Conservation (phyloP, 345 rosid species). For the Conringia planisiliqua region DNA sequence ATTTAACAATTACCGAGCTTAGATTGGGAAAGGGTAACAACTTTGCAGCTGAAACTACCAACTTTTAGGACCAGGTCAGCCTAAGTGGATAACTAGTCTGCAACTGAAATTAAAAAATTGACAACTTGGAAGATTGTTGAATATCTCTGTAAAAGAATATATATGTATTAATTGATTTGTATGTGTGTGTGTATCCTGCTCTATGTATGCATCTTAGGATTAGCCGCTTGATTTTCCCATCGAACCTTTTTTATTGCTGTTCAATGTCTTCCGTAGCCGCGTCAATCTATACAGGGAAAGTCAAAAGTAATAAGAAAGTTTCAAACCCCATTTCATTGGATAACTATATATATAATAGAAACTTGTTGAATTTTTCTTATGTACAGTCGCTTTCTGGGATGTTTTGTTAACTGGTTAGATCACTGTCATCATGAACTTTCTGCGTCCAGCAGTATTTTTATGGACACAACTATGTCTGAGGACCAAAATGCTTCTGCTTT, state of each 20-base stretch:
- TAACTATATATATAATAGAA: background rate
- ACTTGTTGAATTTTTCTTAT: conserved; percentile 9
- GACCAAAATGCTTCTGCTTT: conserved; percentile 10
- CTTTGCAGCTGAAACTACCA: background rate
- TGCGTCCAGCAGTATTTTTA: background rate
- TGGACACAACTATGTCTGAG: background rate
- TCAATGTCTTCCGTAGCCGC: background rate
- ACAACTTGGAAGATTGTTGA: conserved; percentile 4
- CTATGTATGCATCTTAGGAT: background rate
- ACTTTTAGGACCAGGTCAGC: conserved; percentile 3
- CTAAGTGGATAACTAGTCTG: conserved; percentile 27
- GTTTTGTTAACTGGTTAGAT: conserved; percentile 25
- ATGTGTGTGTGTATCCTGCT: background rate
- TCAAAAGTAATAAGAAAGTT: conserved; percentile 4
- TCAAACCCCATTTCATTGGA: conserved; percentile 12
- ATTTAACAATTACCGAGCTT: background rate
- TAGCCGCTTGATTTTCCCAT: too few relatives aligned
- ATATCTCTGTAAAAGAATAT: background rate
- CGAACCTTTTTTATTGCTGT: too few relatives aligned
- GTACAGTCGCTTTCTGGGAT: conserved; percentile 23
- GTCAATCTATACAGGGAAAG: background rate
- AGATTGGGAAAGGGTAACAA: conserved; percentile 8
- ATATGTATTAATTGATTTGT: background rate
- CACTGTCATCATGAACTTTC: conserved; percentile 17
- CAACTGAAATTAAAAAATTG: background rate